A percentile compares a stretch with the other conserved stretches of the same genome.
Conservation (phyloP, 306 rosid genomes). For the Geum urbanum region DNA sequence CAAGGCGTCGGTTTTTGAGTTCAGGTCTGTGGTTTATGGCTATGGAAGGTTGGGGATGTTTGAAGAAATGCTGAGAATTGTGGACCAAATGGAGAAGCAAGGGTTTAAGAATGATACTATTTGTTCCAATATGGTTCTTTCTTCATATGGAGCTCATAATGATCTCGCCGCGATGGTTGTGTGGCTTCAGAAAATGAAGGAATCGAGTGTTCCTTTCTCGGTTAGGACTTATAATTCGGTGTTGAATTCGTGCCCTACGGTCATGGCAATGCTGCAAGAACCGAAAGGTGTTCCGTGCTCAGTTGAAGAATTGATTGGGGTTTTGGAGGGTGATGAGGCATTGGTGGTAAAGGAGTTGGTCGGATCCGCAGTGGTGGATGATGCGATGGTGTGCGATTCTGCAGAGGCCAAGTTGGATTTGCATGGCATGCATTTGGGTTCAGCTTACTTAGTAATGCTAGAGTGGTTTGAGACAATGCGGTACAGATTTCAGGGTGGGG, state of each 20-base stretch:
- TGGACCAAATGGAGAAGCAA: conserved; percentile 50
- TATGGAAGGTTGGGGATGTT: conserved; percentile 71
- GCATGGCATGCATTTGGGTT: conserved; percentile 69
- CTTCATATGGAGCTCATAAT: conserved; percentile 56
- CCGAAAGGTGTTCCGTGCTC: conserved; percentile 39
- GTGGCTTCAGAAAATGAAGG: conserved; percentile 64
- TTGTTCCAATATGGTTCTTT: conserved; percentile 71
- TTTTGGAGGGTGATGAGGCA: conserved; percentile 55
- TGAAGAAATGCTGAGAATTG: conserved; percentile 51
- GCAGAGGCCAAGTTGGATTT: conserved; percentile 72
- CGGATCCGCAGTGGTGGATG: conserved; percentile 44
- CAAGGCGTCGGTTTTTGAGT: conserved; percentile 53
- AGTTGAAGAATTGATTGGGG: conserved; percentile 34
- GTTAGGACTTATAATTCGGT: conserved; percentile 69
- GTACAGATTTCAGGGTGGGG: conserved; percentile 29
- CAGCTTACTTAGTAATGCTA: conserved; percentile 60
- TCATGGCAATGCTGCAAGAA: conserved; percentile 42
- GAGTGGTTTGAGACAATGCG: conserved; percentile 70
- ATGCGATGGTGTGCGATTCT: conserved; percentile 59
- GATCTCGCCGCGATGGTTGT: conserved; percentile 52
- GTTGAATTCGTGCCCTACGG: conserved; percentile 50
- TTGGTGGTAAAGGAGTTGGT: conserved; percentile 56
- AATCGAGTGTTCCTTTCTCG: conserved; percentile 41
- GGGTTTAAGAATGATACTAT: conserved; percentile 52
- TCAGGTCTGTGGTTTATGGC: conserved; percentile 47